Conservation (phyloP, 108 stramenopile genomes). For the Skeletonema marinoi region DNA sequence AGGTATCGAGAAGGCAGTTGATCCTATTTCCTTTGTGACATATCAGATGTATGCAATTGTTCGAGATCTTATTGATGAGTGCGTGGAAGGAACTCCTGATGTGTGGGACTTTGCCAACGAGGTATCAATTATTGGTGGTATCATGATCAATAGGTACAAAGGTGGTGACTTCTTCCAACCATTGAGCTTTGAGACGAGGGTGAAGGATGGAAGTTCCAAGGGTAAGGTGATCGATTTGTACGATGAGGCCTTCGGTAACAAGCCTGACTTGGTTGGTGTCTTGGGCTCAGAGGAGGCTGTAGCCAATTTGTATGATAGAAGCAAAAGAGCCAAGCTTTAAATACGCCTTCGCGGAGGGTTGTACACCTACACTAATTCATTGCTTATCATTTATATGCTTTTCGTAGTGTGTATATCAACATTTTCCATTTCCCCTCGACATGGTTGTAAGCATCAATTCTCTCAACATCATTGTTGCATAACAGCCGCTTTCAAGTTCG, state of each 20-base stretch:
- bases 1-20: slow-evolving; percentile 20
- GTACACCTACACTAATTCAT: background rate
- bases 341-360: background rate
- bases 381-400: background rate
- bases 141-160: slow-evolving; percentile 36
- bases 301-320: background rate
- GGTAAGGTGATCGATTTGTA: slow-evolving; percentile 21
- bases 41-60: slow-evolving; percentile 46
- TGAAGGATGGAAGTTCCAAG: background rate
- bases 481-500: slow-evolving; percentile 76
- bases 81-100: slow-evolving; percentile 15
- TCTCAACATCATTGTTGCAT: slow-evolving; percentile 82
- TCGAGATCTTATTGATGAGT: slow-evolving; percentile 22
- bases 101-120: slow-evolving; percentile 23
- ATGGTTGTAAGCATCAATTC: slow-evolving; percentile 83
- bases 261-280: slow-evolving; percentile 11
- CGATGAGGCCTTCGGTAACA: slow-evolving; percentile 26
- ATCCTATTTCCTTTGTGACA: slow-evolving; percentile 38
- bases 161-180: slow-evolving; percentile 51
- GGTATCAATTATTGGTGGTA: slow-evolving; percentile 33
- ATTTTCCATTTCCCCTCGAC: slow-evolving; percentile 12
- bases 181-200: slow-evolving; percentile 26
- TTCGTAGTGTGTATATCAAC: background rate
- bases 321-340: background rate
- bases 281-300: slow-evolving; percentile 34